A percentile compares a stretch with the other conserved stretches of the same genome.
Evolutionary conservation across 371 early-diverging fungal species (phyloP).

Genomic region (Encephalitozoon romaleae): DNA sequence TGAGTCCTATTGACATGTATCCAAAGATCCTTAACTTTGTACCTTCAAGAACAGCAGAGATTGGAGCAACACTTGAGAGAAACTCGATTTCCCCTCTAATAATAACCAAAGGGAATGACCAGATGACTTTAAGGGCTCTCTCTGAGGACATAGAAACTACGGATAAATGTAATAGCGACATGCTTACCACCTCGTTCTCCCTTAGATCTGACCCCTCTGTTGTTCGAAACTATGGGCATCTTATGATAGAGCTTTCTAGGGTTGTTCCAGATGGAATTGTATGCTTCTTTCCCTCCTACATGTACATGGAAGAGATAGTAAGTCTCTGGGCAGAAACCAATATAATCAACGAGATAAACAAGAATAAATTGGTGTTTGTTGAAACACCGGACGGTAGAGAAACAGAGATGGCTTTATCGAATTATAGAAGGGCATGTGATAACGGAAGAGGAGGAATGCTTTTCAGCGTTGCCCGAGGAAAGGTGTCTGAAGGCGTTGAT

Average conservation of each 20-base stretch:
- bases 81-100: slow-evolving; percentile 86
- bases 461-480: slow-evolving; percentile 97
- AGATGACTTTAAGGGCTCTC: slow-evolving; percentile 53
- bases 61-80: slow-evolving; percentile 76
- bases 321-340: slow-evolving; percentile 88
- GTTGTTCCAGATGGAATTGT: slow-evolving; percentile 94
- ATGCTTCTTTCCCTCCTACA: slow-evolving; percentile 93
- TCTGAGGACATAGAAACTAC: neutral
- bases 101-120: slow-evolving; percentile 62
- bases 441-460: slow-evolving; percentile 94
- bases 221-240: slow-evolving; percentile 93
- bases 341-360: slow-evolving; percentile 68
- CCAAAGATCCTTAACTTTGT: slow-evolving; percentile 85
- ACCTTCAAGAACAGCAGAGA: slow-evolving; percentile 70
- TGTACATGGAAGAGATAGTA: slow-evolving; percentile 96
- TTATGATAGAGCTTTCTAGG: slow-evolving; percentile 81
- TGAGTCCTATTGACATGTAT: slow-evolving; percentile 94
- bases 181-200: slow-evolving; percentile 84
- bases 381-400: slow-evolving; percentile 98
- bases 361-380: slow-evolving; percentile 89
- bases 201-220: slow-evolving; percentile 93
- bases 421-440: slow-evolving; percentile 86
- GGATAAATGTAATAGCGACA: slow-evolving; percentile 33
- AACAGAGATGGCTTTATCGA: slow-evolving; percentile 81
- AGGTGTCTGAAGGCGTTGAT: slow-evolving; percentile 98